A percentile compares a stretch with the other conserved stretches of the same genome.
Evolutionary conservation across 805 yeast species (phyloP).

Genomic region (Ogataea neopini): DNA sequence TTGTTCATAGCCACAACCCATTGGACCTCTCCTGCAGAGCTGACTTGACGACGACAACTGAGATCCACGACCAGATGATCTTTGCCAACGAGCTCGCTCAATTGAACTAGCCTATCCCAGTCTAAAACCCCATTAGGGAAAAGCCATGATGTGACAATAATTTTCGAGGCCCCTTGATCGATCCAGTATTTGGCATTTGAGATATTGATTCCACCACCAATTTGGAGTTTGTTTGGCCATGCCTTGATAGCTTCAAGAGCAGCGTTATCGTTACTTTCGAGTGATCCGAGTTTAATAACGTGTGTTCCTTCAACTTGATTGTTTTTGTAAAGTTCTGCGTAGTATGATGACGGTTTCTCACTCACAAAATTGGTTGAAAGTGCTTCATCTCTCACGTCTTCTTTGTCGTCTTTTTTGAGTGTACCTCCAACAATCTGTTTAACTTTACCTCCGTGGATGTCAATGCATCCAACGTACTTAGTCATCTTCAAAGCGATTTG

Average conservation of each 20-base stretch:
- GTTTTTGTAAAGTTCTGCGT: conserved; percentile 65
- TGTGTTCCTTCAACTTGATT: conserved; percentile 75
- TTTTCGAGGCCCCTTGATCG: conserved; percentile 75
- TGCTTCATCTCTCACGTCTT: conserved; percentile 36
- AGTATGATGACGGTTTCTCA: conserved; percentile 68
- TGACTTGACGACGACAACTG: conserved; percentile 64
- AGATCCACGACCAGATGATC: conserved; percentile 79
- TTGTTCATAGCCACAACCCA: conserved; percentile 99
- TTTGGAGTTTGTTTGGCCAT: conserved; percentile 76
- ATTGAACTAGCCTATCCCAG: conserved; percentile 48
- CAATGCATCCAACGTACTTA: conserved; percentile 89
- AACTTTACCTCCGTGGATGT: conserved; percentile 91
- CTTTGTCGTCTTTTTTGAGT: conserved; percentile 55
- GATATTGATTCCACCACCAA: conserved; percentile 90
- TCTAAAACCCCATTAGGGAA: conserved; percentile 65
- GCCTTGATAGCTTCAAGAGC: conserved; percentile 72
- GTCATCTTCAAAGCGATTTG: conserved; percentile 59
- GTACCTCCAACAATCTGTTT: conserved; percentile 98
- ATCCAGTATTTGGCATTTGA: conserved; percentile 80
- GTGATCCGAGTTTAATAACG: conserved; percentile 86
- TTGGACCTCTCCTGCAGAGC: conserved; percentile 28
- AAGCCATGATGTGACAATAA: conserved; percentile 89
- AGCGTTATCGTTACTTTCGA: conserved; percentile 74
- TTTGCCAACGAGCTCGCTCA: conserved; percentile 62
- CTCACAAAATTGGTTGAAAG: conserved; percentile 79